These are phyloP conservation scores for Trichomonas tenax DNA, from an alignment of 208 protist genomes.

Conservation along the genomic window DNA sequence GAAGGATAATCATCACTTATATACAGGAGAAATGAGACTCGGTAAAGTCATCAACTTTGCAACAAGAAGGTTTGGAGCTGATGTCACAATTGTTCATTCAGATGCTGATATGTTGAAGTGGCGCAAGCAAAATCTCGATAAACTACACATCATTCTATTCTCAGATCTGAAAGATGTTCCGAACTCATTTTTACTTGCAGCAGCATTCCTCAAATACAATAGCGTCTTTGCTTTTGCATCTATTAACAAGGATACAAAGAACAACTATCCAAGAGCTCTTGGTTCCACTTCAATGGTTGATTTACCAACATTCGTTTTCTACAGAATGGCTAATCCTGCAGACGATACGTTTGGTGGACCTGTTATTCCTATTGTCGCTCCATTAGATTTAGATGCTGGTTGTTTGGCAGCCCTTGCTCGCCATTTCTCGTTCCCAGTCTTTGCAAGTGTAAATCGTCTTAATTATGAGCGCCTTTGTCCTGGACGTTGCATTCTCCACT, in stretches of 20 bases:
- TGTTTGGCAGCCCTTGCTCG: not conserved
- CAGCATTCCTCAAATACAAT: not conserved
- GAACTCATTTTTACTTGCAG: not conserved
- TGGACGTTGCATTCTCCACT: not conserved
- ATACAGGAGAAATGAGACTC: not conserved
- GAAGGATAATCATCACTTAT: not conserved
- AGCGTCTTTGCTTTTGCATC: not conserved
- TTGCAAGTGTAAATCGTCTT: not conserved
- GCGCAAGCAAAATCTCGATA: not conserved
- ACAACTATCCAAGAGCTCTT: not conserved
- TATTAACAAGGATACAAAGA: not conserved
- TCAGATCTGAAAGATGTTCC: not conserved
- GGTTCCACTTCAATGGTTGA: not conserved
- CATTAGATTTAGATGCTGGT: not conserved
- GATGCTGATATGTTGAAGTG: not conserved
- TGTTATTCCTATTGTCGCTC: not conserved
- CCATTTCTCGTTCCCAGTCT: not conserved
- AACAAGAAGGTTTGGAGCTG: not conserved
- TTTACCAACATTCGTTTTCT: not conserved
- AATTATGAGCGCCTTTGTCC: not conserved
- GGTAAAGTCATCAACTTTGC: not conserved
- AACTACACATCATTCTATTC: not conserved
- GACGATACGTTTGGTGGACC: slow-evolving; percentile 10
- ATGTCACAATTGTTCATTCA: not conserved
- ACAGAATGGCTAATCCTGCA: not conserved